These are phyloP conservation scores for Magnusiomyces magnusii DNA, from an alignment of 1,139 yeast species.

Conservation along the genomic window DNA sequence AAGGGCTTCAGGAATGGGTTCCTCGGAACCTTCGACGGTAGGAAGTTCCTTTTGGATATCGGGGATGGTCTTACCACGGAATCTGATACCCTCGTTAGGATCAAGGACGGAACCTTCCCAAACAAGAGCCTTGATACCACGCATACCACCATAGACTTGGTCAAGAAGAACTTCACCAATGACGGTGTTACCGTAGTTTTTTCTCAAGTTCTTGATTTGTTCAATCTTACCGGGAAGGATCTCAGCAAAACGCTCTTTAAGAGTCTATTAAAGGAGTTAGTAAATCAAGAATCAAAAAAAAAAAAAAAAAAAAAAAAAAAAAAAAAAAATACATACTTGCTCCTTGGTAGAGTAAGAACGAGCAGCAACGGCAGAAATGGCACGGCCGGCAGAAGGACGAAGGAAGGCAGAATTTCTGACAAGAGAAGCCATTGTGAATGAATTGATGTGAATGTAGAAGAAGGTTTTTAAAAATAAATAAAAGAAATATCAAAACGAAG, in stretches of 20 bases:
- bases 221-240: conserved; percentile 88
- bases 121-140: conserved; percentile 95
- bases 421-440: conserved; percentile 16
- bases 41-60: conserved; percentile 91
- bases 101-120: conserved; percentile 99
- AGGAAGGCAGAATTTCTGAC: conserved; percentile 14
- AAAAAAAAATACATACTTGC: conserved; percentile 20
- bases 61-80: conserved; percentile 97
- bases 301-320: not conserved
- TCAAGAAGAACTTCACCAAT: conserved; percentile 92
- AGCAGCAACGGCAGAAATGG: conserved; percentile 17
- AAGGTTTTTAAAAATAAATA: no score
- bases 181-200: conserved; percentile 79
- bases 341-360: conserved; percentile 26
- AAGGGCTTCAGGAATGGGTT: conserved; percentile 55
- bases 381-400: conserved; percentile 16
- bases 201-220: conserved; percentile 81
- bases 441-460: not conserved
- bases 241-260: conserved; percentile 91
- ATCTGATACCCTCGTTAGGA: conserved; percentile 96
- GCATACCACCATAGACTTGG: conserved; percentile 99
- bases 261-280: conserved; percentile 39
- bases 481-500: not conserved
- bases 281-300: not conserved
- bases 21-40: conserved; percentile 77